Evolutionary conservation across 305 asterid species (phyloP).

Genomic region (Solanum chacoense): DNA sequence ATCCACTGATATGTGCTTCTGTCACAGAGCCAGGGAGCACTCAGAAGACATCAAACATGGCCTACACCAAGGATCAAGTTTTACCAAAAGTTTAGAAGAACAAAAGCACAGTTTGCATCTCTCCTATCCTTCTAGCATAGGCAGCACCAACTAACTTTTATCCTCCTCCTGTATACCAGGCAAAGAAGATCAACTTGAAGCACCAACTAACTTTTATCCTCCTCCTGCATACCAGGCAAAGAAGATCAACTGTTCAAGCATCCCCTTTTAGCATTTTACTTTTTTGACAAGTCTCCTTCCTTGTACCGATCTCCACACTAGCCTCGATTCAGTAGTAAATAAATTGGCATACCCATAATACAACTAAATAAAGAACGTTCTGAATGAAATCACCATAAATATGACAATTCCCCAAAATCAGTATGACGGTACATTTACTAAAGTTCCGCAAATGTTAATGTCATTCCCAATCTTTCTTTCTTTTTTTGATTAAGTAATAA

Average conservation of each 20-base stretch:
- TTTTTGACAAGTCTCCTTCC: not conserved
- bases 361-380: not conserved
- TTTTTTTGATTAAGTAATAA: not conserved
- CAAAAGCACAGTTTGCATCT: not conserved
- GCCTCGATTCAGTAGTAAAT: not conserved
- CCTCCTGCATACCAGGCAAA: not conserved
- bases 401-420: not conserved
- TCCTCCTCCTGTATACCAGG: not conserved
- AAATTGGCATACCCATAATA: not conserved
- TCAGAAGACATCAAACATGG: not conserved
- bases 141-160: not conserved
- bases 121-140: not conserved
- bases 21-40: not conserved
- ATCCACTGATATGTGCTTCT: not conserved
- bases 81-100: not conserved
- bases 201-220: not conserved
- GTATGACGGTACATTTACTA: not conserved
- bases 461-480: not conserved
- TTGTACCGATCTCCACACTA: not conserved
- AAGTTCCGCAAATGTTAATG: not conserved
- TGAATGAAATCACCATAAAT: not conserved
- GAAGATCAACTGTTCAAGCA: not conserved
- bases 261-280: not conserved
- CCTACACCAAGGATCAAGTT: not conserved
- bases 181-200: not conserved